Evolutionary conservation across 208 protist genomes (phyloP), one percentile per base, ranked within the genome.

Genomic region (Leptomonas seymouri): DNA sequence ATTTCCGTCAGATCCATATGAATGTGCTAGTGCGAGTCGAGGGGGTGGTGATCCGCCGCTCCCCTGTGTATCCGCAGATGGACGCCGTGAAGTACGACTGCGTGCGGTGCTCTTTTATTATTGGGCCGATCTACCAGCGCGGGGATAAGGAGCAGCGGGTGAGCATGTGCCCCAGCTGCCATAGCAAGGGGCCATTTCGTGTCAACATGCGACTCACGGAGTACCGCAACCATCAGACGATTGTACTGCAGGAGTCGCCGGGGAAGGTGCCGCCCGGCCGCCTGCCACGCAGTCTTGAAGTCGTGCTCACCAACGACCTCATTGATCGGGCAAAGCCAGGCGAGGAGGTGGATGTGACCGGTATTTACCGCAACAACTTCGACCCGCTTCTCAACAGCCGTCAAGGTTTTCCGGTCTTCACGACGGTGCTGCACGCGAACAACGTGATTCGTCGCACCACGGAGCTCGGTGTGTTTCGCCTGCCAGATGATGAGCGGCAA

Each of bases 401-500:
- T 42, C 92, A 99, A 60, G 99, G 99, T 60, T 99, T 99, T 80
- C 98, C 99, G 25, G 98, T 99, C 8, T 99, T 99, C 71, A 92
- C 95, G 0, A 99, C 99, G 7, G 72, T 99, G 12, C 91, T 99
- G 44, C 98, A 99, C 78, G 98, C 98, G 3, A 99, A 99, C 81
- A 93, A 98, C 53, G 87, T 99, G 2, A 71, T 89, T 9, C 97
- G 95, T 28, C 94, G 93, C 28, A 93, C 93, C 27, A 90, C 97
- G 30, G 85, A 98, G 71, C 85, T 95, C 16, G 87, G 86, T 9
- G 71, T 80, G 42, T 94, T 97, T 51, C 77, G 85, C 15, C 75
- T 99, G 14, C 89, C 85, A 45, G 92, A 97, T n/a, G 84, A 97
- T 67, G 92, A 98, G 67, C 67, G 82, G 51, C 64, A 84, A 23